Base-by-base conservation (phyloP, 495 filamentous ascomycete species). In the Astrothelium macrocarpum region DNA sequence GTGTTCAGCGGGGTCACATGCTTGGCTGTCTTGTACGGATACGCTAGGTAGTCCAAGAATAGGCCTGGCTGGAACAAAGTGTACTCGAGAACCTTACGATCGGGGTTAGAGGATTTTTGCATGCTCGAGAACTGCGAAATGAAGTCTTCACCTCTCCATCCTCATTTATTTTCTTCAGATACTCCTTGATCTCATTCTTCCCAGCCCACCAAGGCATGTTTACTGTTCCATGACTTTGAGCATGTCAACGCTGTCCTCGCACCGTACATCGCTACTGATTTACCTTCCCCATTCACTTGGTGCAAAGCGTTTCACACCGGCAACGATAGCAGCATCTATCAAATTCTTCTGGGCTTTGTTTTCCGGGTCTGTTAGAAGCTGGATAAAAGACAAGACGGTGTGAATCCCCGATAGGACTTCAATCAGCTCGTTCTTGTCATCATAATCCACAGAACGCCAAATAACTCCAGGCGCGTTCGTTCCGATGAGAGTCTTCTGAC, bases 301-400 rank as follows among this genome's bases (percentile, higher is more conserved):
- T 4, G 68, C 66, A 31, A 71, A 72, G 36, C 70, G 69, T 43
- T 61, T 69, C 11, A 72, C 69, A 28, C 67, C 66, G 10, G 69
- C 69, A 32, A 60, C 69, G 23, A 58, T 56, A 23, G 62, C 62
- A 10, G 69, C 70, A n/a, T 34, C 58, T 32, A 72, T 45, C 4
- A 72, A 26, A 31, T 62, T 65, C 31, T 69, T 64, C 60, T 72
- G 70, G 1, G 64, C 43, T 1, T 64, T 39, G 11, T 53, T 62
- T 31, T 59, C 29, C 2, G 53, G 20, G 32, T 39, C 29, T 0
- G 69, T 60, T n/a, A 74, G 70, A 4, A 68, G 62, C 1, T 32
- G 28, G 32, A 83, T 66, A 66, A 87, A 85, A 26, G 78, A 85
- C 11, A 87, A 69, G 4, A 87, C 66, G 0, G 82, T 84, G 63